phyloP scores from a whole-genome alignment of 176 grass and related monocot species.

The Oryza australiensis region DNA sequence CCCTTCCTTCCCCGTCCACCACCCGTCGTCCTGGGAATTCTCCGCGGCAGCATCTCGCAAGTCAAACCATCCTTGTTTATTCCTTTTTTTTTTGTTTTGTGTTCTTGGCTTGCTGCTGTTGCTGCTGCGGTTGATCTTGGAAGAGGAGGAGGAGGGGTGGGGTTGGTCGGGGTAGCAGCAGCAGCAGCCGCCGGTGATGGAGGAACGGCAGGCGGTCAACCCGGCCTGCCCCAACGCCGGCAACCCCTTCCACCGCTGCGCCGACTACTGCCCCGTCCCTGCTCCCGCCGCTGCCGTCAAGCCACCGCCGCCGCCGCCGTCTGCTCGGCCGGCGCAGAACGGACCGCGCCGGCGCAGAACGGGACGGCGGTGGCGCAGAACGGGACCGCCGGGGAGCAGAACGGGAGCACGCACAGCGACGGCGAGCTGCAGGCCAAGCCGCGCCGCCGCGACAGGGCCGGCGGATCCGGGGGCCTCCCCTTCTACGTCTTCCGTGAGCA shows the following conservation, averaged over 20 bases:
- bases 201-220: constrained; percentile 37
- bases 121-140: background rate
- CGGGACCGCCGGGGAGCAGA: constrained; percentile 19
- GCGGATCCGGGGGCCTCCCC: constrained; percentile 68
- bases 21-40: background rate
- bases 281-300: constrained; percentile 21
- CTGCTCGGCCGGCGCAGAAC: constrained; percentile 44
- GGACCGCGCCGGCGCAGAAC: background rate
- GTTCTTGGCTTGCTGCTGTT: background rate
- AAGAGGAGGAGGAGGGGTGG: background rate
- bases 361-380: background rate
- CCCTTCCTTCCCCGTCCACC: background rate
- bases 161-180: background rate
- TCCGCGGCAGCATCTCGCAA: background rate
- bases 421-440: constrained; percentile 33
- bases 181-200: background rate
- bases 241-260: constrained; percentile 64
- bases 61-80: background rate
- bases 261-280: constrained; percentile 53
- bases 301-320: background rate
- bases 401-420: constrained; percentile 52
- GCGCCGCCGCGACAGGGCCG: constrained; percentile 44
- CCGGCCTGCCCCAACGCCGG: constrained; percentile 59
- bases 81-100: background rate
- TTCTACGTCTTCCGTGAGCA: constrained; percentile 71